These are phyloP conservation scores for Vitis cinerea DNA, from an alignment of 164 flowering plant species.

Conservation along the genomic window DNA sequence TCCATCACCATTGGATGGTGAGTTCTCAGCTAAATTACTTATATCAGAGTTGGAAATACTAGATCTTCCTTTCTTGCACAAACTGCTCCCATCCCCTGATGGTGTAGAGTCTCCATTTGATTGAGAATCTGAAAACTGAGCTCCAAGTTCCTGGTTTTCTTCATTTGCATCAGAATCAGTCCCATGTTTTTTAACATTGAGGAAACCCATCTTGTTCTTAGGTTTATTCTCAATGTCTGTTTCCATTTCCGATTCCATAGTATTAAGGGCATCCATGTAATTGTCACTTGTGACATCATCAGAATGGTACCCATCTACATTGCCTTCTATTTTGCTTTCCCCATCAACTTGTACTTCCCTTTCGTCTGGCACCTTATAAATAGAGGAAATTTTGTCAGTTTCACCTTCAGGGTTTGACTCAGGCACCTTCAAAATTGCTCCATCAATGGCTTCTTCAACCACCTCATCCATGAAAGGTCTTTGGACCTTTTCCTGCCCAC, in stretches of 20 bases:
- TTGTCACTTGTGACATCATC: constrained; percentile 79
- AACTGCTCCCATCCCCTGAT: constrained; percentile 55
- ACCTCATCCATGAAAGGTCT: constrained; percentile 26
- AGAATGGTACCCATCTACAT: constrained; percentile 40
- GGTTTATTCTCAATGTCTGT: constrained; percentile 55
- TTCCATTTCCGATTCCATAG: constrained; percentile 82
- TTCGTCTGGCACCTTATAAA: constrained; percentile 25
- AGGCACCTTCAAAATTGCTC: constrained; percentile 20
- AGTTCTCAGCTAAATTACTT: constrained; percentile 37
- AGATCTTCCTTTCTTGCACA: constrained; percentile 36
- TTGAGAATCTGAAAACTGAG: constrained; percentile 48
- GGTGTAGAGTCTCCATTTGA: constrained; percentile 51
- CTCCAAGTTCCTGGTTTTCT: constrained; percentile 29
- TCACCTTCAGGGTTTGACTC: constrained; percentile 25
- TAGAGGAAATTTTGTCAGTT: constrained; percentile 23
- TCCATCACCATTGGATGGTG: constrained; percentile 35
- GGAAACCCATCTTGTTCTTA: constrained; percentile 25
- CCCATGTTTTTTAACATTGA: constrained; percentile 20
- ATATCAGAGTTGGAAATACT: constrained; percentile 43
- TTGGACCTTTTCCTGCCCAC: constrained; percentile 19
- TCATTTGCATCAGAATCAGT: constrained; percentile 43
- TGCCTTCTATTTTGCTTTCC: constrained; percentile 30
- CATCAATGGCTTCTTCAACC: constrained; percentile 17
- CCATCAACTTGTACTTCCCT: constrained; percentile 38
- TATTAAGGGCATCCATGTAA: constrained; percentile 79